phyloP scores from a whole-genome alignment of 1,284 basidiomycete species.

The Waitea zeae region DNA sequence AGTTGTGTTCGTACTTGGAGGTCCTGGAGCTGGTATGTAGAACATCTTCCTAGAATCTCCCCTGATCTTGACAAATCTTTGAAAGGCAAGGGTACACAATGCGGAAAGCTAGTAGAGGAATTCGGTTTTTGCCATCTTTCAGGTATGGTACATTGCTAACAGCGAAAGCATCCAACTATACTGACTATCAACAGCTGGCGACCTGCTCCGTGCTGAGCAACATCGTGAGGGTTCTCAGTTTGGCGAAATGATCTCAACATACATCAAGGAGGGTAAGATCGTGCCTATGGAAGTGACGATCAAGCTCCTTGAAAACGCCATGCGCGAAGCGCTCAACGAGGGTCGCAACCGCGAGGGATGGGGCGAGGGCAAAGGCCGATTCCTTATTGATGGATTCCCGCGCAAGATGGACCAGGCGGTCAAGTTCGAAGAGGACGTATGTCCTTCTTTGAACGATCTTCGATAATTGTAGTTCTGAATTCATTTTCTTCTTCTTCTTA shows the following conservation, averaged over 20 bases:
- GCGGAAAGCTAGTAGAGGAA: slow-evolving; percentile 71
- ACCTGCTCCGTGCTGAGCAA: slow-evolving; percentile 92
- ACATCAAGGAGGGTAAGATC: slow-evolving; percentile 88
- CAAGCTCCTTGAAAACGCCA: slow-evolving; percentile 90
- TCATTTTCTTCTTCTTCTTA: slow-evolving; percentile 29
- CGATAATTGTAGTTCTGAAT: background rate
- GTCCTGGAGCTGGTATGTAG: slow-evolving; percentile 77
- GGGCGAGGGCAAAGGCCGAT: slow-evolving; percentile 64
- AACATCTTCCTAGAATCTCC: slow-evolving; percentile 2
- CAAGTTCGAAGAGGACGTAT: slow-evolving; percentile 83
- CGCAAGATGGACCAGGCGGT: slow-evolving; percentile 97
- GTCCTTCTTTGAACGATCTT: too few relatives aligned
- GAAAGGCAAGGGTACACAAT: slow-evolving; percentile 94
- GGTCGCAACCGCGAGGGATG: slow-evolving; percentile 22
- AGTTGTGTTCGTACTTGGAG: slow-evolving; percentile 93
- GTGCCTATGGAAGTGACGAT: slow-evolving; percentile 97
- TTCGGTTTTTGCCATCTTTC: slow-evolving; percentile 92
- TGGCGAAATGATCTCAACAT: slow-evolving; percentile 75
- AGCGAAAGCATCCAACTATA: slow-evolving; percentile 2
- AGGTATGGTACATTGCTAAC: slow-evolving; percentile 27
- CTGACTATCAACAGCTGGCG: slow-evolving; percentile 51
- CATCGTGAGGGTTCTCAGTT: slow-evolving; percentile 73
- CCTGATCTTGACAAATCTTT: slow-evolving; percentile 6
- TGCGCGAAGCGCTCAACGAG: slow-evolving; percentile 46
- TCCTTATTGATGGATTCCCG: slow-evolving; percentile 96